phyloP scores from a whole-genome alignment of 2,329 filamentous ascomycete genomes.

The Sarocladium strictum region DNA sequence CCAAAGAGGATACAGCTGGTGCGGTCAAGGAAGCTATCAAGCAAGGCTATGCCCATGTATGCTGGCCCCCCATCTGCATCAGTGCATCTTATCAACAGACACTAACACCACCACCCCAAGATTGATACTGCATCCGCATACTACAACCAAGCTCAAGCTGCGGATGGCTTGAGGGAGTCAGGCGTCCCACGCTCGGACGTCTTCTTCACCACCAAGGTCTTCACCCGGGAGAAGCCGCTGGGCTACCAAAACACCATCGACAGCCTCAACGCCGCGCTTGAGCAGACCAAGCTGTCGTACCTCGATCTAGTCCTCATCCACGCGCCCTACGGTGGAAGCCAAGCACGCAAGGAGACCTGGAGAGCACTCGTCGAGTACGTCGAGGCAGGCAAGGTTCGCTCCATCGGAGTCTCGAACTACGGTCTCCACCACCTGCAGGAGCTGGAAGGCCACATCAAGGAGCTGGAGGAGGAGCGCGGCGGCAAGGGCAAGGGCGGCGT shows the following conservation, averaged over 20 bases:
- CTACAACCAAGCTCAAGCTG: constrained; percentile 43
- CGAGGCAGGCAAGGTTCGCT: constrained; percentile 54
- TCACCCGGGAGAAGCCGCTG: constrained; percentile 29
- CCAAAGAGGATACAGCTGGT: constrained; percentile 24
- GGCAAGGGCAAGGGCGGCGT: constrained; percentile 62
- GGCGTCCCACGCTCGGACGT: constrained; percentile 39
- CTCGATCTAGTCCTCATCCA: constrained; percentile 63
- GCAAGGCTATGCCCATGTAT: constrained; percentile 50
- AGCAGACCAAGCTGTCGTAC: constrained; percentile 57
- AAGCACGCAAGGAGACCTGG: constrained; percentile 54
- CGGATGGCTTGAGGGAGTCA: constrained; percentile 35
- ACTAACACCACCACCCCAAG: constrained; percentile 22
- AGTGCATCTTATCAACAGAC: neutral
- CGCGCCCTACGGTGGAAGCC: constrained; percentile 51
- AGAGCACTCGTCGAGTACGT: constrained; percentile 57
- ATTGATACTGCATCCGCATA: constrained; percentile 50
- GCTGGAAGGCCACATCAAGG: constrained; percentile 51
- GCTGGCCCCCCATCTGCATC: too few relatives aligned
- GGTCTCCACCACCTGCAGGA: constrained; percentile 58
- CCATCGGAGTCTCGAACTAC: constrained; percentile 61
- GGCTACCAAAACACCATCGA: constrained; percentile 59
- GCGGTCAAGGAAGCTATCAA: constrained; percentile 40
- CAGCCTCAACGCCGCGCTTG: constrained; percentile 57
- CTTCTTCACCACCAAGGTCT: constrained; percentile 53
- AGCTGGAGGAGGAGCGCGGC: constrained; percentile 55